These are phyloP conservation scores for Cyanidium caldarium DNA, from an alignment of 23 red algal genomes.

Conservation along the genomic window DNA sequence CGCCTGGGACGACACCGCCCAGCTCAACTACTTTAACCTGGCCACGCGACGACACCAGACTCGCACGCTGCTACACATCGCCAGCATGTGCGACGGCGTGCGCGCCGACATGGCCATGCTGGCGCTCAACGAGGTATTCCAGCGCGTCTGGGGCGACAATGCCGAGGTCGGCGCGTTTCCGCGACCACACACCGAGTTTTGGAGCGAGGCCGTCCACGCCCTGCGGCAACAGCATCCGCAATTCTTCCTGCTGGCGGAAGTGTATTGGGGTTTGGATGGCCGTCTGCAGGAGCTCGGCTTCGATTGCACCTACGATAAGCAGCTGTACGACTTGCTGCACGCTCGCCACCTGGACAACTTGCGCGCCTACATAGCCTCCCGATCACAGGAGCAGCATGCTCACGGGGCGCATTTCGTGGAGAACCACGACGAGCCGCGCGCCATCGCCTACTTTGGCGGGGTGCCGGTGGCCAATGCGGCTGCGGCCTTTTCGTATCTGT, in stretches of 20 bases:
- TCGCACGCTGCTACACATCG: constrained; percentile 6
- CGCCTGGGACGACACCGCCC: constrained; percentile 30
- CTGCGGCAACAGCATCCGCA: constrained; percentile 16
- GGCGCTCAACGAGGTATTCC: constrained; percentile 16
- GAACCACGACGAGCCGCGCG: constrained; percentile 37
- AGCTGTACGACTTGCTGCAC: constrained; percentile 15
- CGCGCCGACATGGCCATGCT: constrained; percentile 39
- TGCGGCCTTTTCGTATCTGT: constrained; percentile 14
- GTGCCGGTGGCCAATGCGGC: neutral
- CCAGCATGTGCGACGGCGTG: constrained; percentile 17
- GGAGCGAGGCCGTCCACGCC: constrained; percentile 10
- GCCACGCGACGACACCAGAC: neutral
- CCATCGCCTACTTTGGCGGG: constrained; percentile 12
- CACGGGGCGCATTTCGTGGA: constrained; percentile 33
- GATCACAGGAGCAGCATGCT: constrained; percentile 8
- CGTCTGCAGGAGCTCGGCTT: constrained; percentile 19
- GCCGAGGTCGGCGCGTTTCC: neutral
- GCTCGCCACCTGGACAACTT: constrained; percentile 22
- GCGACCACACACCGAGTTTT: constrained; percentile 13
- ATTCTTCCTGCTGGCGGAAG: constrained; percentile 21
- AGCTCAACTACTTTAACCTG: constrained; percentile 34
- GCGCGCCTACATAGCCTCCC: constrained; percentile 8
- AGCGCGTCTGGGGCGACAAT: constrained; percentile 17
- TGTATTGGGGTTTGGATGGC: constrained; percentile 27
- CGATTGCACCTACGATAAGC: constrained; percentile 35